Conservation (phyloP, 1,139 yeast species). For the Hemisphaericaspora xylofermentans region DNA sequence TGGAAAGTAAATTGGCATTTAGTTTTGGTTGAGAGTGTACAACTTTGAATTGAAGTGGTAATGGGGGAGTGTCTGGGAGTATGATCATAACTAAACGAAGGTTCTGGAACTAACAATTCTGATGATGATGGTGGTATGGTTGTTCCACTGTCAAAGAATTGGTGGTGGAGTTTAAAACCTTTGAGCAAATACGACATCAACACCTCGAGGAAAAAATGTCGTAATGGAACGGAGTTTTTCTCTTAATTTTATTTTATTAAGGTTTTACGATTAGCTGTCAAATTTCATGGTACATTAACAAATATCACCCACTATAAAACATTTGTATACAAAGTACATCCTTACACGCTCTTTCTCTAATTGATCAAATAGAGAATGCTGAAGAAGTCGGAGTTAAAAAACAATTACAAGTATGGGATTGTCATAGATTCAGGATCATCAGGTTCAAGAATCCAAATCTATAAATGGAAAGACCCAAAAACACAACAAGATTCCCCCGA, state of each 20-base stretch:
- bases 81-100: slow-evolving; percentile 24
- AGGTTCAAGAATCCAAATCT: slow-evolving; percentile 72
- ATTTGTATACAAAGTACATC: too few relatives aligned
- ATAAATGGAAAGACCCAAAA: slow-evolving; percentile 59
- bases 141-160: too few relatives aligned
- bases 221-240: too few relatives aligned
- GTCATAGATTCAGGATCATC: slow-evolving; percentile 83
- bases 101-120: neutral
- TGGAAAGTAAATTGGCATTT: slow-evolving; percentile 16
- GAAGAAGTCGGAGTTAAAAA: neutral
- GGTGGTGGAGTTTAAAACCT: too few relatives aligned
- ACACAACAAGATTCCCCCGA: slow-evolving; percentile 22
- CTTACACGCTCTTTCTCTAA: too few relatives aligned
- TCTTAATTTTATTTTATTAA: too few relatives aligned
- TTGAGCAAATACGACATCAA: too few relatives aligned
- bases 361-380: neutral
- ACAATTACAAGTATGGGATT: slow-evolving; percentile 53
- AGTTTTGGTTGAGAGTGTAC: slow-evolving; percentile 9
- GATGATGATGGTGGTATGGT: neutral
- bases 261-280: too few relatives aligned
- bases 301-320: too few relatives aligned
- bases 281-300: too few relatives aligned
- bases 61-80: slow-evolving; percentile 34
- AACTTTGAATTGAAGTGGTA: slow-evolving; percentile 17
- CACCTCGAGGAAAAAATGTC: too few relatives aligned